Base-by-base conservation (phyloP, 1,284 basidiomycete genomes). In the Heliocybe sulcata region DNA sequence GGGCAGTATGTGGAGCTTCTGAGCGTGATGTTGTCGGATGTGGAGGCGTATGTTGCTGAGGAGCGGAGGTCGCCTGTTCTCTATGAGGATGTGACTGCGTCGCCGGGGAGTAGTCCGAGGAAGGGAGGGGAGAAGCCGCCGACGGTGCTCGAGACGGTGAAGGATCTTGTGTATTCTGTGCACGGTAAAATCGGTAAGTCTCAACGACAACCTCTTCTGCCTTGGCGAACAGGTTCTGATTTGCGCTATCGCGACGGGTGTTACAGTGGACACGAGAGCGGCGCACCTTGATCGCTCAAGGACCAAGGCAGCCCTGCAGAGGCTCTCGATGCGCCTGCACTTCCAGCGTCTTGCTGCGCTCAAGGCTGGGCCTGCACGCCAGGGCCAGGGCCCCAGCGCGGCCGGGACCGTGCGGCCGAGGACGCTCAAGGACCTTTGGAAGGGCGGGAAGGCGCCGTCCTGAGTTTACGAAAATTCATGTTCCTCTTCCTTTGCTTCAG, bases 281-380 rank as follows among this genome's bases (percentile, higher is more conserved):
- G 80, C 82, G 8, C 81, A 86, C 64, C 73, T 90, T 33, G 87
- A 88, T 57, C 80, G 87, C 45, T 87, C 87, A 3, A 75, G 80
- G 52, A 76, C 81, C 1, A 90, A 89, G 61, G 82, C 79, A 1
- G 75, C 76, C 1, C 67, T 89, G 53, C 84, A 88, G 62, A 78
- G 77, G 48, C 65, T 87, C 11, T 73, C 77, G 4, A 75, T 84
- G 70, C 77, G 83, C n/a, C 68, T 89, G 19, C 66, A 79, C 60
- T 87, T 85, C 61, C 82, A 86, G 61, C 78, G 77, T 48, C 63
- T 69, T 51, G 65, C 70, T 22, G 70, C 75, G 45, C 33, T 60
- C 33, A 19, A 52, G 54, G 12, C 38, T n/a, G 38, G 38, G 16
- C 38, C 38, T 6, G 38, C 38, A 16, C 38, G 19, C 38, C n/a